A percentile compares a stretch with the other conserved stretches of the same genome.
phyloP scores from a whole-genome alignment of 2,329 filamentous ascomycete species.

The Purpureocillium lavendulum region DNA sequence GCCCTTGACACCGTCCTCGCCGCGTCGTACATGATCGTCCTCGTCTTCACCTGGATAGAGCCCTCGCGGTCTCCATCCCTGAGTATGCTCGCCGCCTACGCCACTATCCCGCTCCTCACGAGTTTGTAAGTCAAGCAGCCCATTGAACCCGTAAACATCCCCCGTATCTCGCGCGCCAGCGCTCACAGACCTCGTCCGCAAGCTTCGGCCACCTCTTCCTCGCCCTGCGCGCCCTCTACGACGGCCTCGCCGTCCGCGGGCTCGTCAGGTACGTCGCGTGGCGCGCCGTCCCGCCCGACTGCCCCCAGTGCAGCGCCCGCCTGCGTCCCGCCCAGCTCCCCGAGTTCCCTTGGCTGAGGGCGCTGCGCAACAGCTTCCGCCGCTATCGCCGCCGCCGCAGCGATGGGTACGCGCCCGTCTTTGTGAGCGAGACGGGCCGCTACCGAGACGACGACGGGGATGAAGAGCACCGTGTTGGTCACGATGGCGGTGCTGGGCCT shows the following conservation, averaged over 20 bases:
- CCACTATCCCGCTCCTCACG: slow-evolving; percentile 30
- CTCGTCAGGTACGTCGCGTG: slow-evolving; percentile 30
- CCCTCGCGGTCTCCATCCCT: slow-evolving; percentile 17
- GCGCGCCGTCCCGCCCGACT: slow-evolving; percentile 28
- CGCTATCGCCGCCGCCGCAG: slow-evolving; percentile 10
- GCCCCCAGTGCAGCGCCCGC: slow-evolving; percentile 29
- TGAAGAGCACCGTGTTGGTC: too few relatives aligned
- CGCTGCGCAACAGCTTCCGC: too few relatives aligned
- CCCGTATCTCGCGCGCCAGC: background rate
- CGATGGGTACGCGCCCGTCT: slow-evolving; percentile 10
- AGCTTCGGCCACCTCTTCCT: slow-evolving; percentile 30
- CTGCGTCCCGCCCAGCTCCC: slow-evolving; percentile 27
- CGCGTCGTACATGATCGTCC: slow-evolving; percentile 25
- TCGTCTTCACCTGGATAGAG: slow-evolving; percentile 31
- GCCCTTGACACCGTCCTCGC: slow-evolving; percentile 26
- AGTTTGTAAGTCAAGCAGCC: slow-evolving; percentile 26
- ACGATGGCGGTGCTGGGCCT: too few relatives aligned
- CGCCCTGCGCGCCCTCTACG: slow-evolving; percentile 25
- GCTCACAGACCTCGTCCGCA: too few relatives aligned
- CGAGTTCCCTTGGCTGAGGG: slow-evolving; percentile 23
- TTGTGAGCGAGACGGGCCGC: slow-evolving; percentile 15
- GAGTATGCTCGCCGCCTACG: slow-evolving; percentile 33
- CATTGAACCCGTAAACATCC: background rate
- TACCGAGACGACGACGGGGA: slow-evolving; percentile 14
- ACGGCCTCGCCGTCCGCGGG: slow-evolving; percentile 30